phyloP scores from a whole-genome alignment of 257 asterid species.

The Solanum corneliomulleri region DNA sequence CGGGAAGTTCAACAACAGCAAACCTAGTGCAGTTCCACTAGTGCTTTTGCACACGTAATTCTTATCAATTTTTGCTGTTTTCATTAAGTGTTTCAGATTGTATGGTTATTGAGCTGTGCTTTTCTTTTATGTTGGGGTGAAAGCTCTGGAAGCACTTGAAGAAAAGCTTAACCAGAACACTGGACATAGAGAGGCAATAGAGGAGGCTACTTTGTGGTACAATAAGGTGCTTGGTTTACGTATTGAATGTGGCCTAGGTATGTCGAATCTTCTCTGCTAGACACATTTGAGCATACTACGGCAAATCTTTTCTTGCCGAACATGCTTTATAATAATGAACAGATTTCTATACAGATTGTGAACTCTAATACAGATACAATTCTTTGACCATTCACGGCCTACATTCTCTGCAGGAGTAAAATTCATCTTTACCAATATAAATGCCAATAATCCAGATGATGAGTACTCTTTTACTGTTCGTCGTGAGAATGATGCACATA shows the following conservation, averaged over 20 bases:
- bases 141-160: constrained; percentile 43
- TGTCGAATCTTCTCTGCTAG: not conserved
- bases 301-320: not conserved
- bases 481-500: constrained; percentile 55
- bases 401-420: constrained; percentile 50
- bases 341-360: not conserved
- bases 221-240: constrained; percentile 75
- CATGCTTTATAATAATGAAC: not conserved
- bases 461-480: constrained; percentile 66
- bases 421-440: constrained; percentile 67
- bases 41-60: not conserved
- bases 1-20: not conserved
- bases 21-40: not conserved
- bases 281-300: not conserved
- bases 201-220: constrained; percentile 87
- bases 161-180: constrained; percentile 35
- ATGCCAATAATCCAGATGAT: constrained; percentile 34
- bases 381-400: not conserved
- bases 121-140: constrained; percentile 2
- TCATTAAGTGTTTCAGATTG: not conserved
- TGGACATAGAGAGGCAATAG: constrained; percentile 46
- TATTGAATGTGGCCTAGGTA: constrained; percentile 78
- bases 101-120: not conserved
- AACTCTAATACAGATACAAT: not conserved
- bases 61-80: not conserved